Percentiles rank a stretch among this genome's conserved stretches.
Conservation (phyloP, 1,284 basidiomycete species). For the Wallemia mellicola region DNA sequence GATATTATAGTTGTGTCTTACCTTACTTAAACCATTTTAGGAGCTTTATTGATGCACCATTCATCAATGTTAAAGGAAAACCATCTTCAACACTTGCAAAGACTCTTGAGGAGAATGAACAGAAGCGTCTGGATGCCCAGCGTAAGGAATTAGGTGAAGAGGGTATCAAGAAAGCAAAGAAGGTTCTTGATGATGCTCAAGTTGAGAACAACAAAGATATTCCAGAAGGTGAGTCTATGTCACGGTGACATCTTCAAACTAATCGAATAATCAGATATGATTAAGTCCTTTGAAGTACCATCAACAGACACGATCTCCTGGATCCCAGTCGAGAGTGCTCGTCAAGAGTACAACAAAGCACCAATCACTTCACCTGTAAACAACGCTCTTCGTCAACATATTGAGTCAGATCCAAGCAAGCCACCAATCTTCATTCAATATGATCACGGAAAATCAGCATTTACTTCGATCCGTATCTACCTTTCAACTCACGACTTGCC, state of each 20-base stretch:
- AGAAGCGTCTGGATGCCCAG: constrained; percentile 40
- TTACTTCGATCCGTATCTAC: constrained; percentile 50
- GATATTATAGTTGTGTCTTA: neutral
- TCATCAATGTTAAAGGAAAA: constrained; percentile 47
- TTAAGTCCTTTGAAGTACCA: neutral
- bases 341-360: constrained; percentile 6
- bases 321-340: constrained; percentile 58
- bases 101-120: constrained; percentile 52
- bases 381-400: constrained; percentile 25
- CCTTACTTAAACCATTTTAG: constrained; percentile 17
- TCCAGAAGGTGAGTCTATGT: constrained; percentile 22
- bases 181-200: constrained; percentile 51
- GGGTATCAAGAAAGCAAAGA: constrained; percentile 41
- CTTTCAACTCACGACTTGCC: constrained; percentile 45
- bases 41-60: constrained; percentile 41
- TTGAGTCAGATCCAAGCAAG: constrained; percentile 34
- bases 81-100: constrained; percentile 64
- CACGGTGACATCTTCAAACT: neutral
- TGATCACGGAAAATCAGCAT: constrained; percentile 72
- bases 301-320: constrained; percentile 54
- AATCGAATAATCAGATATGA: neutral
- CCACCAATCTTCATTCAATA: constrained; percentile 80
- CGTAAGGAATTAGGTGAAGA: constrained; percentile 40
- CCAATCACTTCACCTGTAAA: constrained; percentile 13
- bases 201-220: constrained; percentile 57